phyloP scores from a whole-genome alignment of 2,329 filamentous ascomycete species.

The Thelonectria rubi region DNA sequence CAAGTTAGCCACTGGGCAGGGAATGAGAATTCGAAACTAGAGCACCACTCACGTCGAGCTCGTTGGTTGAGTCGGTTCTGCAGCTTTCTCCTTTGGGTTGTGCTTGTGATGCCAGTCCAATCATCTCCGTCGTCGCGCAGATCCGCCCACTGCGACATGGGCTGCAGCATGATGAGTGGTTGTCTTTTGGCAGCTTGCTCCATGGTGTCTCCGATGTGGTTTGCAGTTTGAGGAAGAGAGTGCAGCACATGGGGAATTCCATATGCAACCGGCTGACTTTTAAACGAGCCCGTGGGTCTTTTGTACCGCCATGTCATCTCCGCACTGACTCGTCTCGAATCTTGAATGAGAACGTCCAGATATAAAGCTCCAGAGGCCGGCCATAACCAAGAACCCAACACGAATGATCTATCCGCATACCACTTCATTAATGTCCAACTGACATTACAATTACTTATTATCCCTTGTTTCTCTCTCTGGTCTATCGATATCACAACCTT shows the following conservation, averaged over 20 bases:
- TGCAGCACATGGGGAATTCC: background rate
- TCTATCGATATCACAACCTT: no score
- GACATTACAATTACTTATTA: no score
- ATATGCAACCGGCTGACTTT: constrained; percentile 12
- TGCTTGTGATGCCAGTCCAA: constrained; percentile 46
- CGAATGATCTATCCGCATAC: no score
- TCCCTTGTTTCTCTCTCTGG: no score
- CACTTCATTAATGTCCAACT: no score
- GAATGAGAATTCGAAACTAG: no score
- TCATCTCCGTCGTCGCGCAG: constrained; percentile 36
- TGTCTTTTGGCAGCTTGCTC: background rate
- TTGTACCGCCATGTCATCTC: no score
- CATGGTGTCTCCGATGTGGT: background rate
- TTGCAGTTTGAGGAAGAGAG: background rate
- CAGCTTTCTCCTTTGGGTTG: constrained; percentile 36
- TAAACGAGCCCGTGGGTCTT: background rate
- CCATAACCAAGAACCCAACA: no score
- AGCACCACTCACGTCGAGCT: constrained; percentile 29
- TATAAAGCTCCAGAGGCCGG: no score
- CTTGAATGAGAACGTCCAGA: no score
- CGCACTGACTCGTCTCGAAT: no score
- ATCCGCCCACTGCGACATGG: constrained; percentile 11
- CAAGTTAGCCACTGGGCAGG: background rate
- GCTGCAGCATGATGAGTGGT: background rate
- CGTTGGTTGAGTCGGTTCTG: constrained; percentile 42